Conservation (phyloP, 306 rosid genomes). For the Purshia tridentata region DNA sequence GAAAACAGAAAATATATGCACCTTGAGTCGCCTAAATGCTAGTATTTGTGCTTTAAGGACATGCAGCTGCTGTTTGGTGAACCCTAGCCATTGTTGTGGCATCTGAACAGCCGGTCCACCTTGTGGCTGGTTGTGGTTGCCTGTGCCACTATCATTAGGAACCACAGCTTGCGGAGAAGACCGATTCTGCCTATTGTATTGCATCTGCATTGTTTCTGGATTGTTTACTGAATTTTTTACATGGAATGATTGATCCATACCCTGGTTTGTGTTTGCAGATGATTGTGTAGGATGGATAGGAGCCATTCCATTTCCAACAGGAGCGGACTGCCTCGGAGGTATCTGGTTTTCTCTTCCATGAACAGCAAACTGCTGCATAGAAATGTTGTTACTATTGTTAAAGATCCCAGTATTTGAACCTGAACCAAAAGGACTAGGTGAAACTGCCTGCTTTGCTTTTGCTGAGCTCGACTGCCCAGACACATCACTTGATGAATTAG, state of each 20-base stretch:
- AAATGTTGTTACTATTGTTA: conserved; percentile 44
- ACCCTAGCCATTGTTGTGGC: conserved; percentile 57
- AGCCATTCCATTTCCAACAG: conserved; percentile 67
- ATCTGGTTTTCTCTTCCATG: conserved; percentile 80
- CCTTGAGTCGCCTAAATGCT: conserved; percentile 97
- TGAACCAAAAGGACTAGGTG: conserved; percentile 57
- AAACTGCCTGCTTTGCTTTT: conserved; percentile 65
- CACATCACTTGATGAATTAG: conserved; percentile 67
- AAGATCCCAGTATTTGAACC: conserved; percentile 48
- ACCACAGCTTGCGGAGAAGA: conserved; percentile 58
- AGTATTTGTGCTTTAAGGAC: conserved; percentile 97
- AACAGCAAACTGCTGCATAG: conserved; percentile 60
- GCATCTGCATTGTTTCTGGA: conserved; percentile 58
- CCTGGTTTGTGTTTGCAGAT: conserved; percentile 51
- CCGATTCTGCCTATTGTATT: conserved; percentile 58
- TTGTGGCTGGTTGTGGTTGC: conserved; percentile 43
- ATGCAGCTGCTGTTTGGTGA: conserved; percentile 87
- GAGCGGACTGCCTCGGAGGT: conserved; percentile 52
- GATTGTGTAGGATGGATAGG: conserved; percentile 58
- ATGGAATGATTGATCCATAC: conserved; percentile 51
- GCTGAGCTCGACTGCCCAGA: conserved; percentile 66
- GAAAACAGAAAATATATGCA: conserved; percentile 35
- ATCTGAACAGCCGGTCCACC: conserved; percentile 54
- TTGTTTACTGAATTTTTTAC: conserved; percentile 46
- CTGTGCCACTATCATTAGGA: conserved; percentile 55